phyloP scores from a whole-genome alignment of 306 rosid species.

The Echinosophora koreensis region DNA sequence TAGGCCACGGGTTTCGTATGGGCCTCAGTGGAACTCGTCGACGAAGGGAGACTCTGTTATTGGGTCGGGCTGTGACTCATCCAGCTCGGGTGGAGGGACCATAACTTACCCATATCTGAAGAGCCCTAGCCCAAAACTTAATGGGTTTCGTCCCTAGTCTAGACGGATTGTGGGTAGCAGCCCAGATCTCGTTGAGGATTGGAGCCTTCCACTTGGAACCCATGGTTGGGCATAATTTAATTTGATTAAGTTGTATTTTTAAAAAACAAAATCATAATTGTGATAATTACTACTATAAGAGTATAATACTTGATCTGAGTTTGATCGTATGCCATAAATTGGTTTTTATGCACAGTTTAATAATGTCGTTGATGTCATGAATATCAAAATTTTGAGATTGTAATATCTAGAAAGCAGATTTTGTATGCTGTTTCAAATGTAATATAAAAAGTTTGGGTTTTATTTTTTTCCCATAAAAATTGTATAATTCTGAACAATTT shows the following conservation, averaged over 20 bases:
- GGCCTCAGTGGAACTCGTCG: constrained; percentile 66
- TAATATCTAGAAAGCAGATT: background rate
- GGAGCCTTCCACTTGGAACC: constrained; percentile 68
- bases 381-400: constrained; percentile 42
- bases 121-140: constrained; percentile 72
- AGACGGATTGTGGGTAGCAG: constrained; percentile 50
- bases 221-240: constrained; percentile 72
- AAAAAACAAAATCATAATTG: background rate
- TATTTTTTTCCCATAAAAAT: background rate
- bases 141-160: constrained; percentile 49
- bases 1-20: constrained; percentile 54
- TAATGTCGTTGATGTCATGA: constrained; percentile 34
- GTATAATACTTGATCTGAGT: constrained; percentile 22
- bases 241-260: constrained; percentile 27
- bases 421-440: constrained; percentile 3
- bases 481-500: no score
- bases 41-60: constrained; percentile 43
- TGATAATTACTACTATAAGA: background rate
- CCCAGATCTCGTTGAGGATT: constrained; percentile 70
- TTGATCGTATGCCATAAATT: constrained; percentile 30
- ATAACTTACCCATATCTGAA: constrained; percentile 43
- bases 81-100: constrained; percentile 71
- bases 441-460: background rate
- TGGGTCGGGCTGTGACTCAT: constrained; percentile 66
- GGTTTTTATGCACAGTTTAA: constrained; percentile 36